Evolutionary conservation across 495 filamentous ascomycete species (phyloP).

Genomic region (Lepraria neglecta): DNA sequence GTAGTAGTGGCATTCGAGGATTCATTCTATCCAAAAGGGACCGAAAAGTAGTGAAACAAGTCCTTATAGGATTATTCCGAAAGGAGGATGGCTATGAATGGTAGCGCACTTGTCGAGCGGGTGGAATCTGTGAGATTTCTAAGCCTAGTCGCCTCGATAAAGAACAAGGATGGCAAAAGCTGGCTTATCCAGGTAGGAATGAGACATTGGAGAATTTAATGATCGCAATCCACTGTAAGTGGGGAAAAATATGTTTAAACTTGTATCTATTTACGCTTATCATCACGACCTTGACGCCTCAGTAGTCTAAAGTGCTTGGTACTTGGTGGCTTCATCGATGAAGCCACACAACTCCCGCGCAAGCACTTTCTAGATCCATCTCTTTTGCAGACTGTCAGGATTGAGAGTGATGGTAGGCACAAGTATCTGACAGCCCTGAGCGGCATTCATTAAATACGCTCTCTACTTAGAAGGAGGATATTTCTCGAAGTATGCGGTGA

Average conservation of each 20-base stretch:
- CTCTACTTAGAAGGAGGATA: slow-evolving; percentile 6
- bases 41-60: neutral
- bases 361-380: neutral
- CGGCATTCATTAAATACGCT: neutral
- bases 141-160: neutral
- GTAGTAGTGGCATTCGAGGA: neutral
- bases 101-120: neutral
- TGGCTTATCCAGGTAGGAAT: neutral
- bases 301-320: neutral
- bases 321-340: neutral
- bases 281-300: neutral
- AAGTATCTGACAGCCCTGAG: neutral
- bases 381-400: neutral
- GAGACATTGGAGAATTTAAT: neutral
- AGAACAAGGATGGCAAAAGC: neutral
- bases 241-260: neutral
- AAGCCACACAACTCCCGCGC: neutral
- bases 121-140: neutral
- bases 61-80: neutral
- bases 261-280: neutral
- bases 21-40: neutral
- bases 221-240: neutral
- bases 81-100: neutral
- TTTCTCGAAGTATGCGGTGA: slow-evolving; percentile 20
- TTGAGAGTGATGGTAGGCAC: neutral